Evolutionary conservation across 768 basidiomycete genomes (phyloP).

Genomic region (Xerocomellus amylosporus): DNA sequence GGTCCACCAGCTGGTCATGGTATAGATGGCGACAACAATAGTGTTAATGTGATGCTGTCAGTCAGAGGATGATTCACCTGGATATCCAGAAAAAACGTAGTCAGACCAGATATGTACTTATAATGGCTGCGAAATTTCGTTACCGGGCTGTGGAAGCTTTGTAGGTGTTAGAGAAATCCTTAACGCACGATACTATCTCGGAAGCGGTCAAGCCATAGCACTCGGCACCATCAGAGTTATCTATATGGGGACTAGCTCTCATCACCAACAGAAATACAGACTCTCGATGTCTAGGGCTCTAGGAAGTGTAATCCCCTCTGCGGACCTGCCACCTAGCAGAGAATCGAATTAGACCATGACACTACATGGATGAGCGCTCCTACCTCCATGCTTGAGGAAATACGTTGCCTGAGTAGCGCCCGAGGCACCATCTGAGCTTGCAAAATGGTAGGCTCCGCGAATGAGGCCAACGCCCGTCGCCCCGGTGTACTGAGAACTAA

Average conservation of each 20-base stretch:
- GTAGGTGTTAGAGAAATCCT: conserved; percentile 61
- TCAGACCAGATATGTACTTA: not conserved
- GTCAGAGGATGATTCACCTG: conserved; percentile 29
- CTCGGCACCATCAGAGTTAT: conserved; percentile 47
- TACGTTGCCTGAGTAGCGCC: conserved; percentile 55
- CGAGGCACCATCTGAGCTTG: conserved; percentile 48
- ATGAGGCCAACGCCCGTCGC: conserved; percentile 55
- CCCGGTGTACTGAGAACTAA: conserved; percentile 48
- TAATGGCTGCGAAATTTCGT: not conserved
- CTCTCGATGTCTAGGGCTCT: conserved; percentile 65
- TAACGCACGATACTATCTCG: conserved; percentile 62
- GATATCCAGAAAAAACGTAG: conserved; percentile 34
- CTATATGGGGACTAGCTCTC: conserved; percentile 27
- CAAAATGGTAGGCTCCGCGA: conserved; percentile 61
- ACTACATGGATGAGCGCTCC: not conserved
- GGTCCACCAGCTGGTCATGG: conserved; percentile 66
- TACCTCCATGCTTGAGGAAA: conserved; percentile 57
- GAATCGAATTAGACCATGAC: not conserved
- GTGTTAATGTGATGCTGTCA: conserved; percentile 5
- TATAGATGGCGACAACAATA: conserved; percentile 49
- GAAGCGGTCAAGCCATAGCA: conserved; percentile 55
- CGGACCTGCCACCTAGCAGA: conserved; percentile 47
- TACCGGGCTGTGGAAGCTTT: conserved; percentile 46
- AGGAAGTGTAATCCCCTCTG: conserved; percentile 59
- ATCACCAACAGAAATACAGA: conserved; percentile 23